Conservation (phyloP, 306 rosid species). For the Vigna hirtella region DNA sequence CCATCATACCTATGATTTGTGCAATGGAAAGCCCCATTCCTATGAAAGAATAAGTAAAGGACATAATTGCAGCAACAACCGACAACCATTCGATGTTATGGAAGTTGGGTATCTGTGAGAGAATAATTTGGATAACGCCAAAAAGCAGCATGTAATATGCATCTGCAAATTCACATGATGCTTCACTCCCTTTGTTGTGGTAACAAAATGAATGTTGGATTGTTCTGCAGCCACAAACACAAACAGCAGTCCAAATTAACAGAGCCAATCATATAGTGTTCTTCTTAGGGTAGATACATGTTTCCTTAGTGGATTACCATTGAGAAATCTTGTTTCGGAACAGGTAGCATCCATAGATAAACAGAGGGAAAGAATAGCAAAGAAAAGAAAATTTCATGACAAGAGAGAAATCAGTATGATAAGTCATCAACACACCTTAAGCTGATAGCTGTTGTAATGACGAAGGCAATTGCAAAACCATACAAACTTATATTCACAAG, state of each 20-base stretch:
- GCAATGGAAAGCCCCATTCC: conserved; percentile 66
- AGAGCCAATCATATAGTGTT: conserved; percentile 23
- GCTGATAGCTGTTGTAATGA: conserved; percentile 61
- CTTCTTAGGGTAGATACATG: neutral
- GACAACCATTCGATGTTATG: conserved; percentile 79
- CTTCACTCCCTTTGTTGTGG: conserved; percentile 44
- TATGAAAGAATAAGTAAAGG: conserved; percentile 69
- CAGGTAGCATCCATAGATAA: conserved; percentile 24
- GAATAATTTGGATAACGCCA: conserved; percentile 64
- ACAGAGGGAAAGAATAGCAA: neutral
- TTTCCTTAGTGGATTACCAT: neutral
- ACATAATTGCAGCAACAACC: conserved; percentile 72
- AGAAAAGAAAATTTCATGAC: conserved; percentile 7
- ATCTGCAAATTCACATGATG: conserved; percentile 45
- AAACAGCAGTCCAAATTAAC: conserved; percentile 22
- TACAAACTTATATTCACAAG: conserved; percentile 56
- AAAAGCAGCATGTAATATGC: conserved; percentile 62
- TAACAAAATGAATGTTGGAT: conserved; percentile 55
- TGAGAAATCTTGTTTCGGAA: conserved; percentile 6
- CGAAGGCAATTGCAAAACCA: conserved; percentile 63
- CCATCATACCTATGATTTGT: conserved; percentile 50
- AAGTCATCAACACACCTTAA: conserved; percentile 49
- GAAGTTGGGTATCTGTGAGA: conserved; percentile 79
- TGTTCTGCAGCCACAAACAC: conserved; percentile 50
- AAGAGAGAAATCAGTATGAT: neutral